phyloP scores from a whole-genome alignment of 140 eudicot species.

The Senecio squalidus region DNA sequence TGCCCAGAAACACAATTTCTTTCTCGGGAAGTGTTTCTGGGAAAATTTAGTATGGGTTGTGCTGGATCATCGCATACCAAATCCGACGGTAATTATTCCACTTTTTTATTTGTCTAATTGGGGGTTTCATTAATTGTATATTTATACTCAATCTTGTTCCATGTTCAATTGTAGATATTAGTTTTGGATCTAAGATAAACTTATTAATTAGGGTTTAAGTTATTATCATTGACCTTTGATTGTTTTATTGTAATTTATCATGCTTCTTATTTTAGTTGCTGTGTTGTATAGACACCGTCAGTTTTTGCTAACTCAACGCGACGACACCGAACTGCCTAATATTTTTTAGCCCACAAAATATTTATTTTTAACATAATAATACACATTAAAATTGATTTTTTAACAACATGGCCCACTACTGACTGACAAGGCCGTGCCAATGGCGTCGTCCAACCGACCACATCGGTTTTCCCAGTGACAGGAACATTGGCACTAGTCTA shows the following conservation, averaged over 20 bases:
- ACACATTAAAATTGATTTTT: too few species aligned
- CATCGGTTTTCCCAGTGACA: too few species aligned
- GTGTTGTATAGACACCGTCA: too few species aligned
- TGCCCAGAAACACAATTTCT: not conserved
- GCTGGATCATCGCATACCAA: conserved; percentile 36
- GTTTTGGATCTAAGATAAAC: not conserved
- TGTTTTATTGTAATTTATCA: not conserved
- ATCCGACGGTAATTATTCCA: conserved; percentile 25
- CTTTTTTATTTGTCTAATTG: not conserved
- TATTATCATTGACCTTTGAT: not conserved
- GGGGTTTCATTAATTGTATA: conserved; percentile 1
- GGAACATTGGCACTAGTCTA: too few species aligned
- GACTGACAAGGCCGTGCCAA: too few species aligned
- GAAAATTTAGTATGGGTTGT: conserved; percentile 23
- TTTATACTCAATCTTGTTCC: conserved; percentile 1
- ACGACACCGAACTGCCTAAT: too few species aligned
- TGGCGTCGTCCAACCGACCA: too few species aligned
- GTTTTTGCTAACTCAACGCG: too few species aligned
- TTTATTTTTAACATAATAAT: too few species aligned
- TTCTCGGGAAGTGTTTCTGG: not conserved
- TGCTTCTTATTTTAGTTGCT: too few species aligned
- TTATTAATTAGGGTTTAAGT: conserved; percentile 6
- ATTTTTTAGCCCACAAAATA: too few species aligned
- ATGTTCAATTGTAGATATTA: not conserved
- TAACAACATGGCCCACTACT: too few species aligned